Conservation (phyloP, 1,284 basidiomycete genomes). For the Pascua sp. region DNA sequence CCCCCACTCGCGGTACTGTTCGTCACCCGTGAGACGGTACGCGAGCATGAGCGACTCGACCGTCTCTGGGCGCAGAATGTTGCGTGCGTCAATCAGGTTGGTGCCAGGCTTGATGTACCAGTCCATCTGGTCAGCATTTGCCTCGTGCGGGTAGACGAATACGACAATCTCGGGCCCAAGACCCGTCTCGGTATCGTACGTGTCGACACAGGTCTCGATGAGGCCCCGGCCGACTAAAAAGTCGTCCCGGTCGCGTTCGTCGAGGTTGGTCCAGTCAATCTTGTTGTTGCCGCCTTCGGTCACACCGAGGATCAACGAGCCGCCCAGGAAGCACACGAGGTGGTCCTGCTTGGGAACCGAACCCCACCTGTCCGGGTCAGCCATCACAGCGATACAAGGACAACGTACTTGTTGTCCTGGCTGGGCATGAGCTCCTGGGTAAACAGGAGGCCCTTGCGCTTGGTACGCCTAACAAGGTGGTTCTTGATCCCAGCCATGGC, state of each 20-base stretch:
- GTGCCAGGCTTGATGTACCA: conserved; percentile 77
- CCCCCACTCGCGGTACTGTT: conserved; percentile 74
- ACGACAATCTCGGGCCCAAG: conserved; percentile 77
- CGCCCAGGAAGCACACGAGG: conserved; percentile 90
- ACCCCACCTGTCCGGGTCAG: conserved; percentile 59
- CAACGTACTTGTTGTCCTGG: conserved; percentile 37
- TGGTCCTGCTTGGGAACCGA: conserved; percentile 88
- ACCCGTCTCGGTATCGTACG: conserved; percentile 80
- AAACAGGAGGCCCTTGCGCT: conserved; percentile 62
- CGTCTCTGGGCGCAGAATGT: conserved; percentile 92
- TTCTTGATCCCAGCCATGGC: conserved; percentile 77
- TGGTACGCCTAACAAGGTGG: conserved; percentile 66
- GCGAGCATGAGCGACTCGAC: conserved; percentile 90
- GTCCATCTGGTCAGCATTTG: conserved; percentile 54
- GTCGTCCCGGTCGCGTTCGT: conserved; percentile 63
- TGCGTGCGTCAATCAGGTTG: conserved; percentile 72
- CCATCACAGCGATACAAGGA: not conserved
- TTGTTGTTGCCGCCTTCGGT: conserved; percentile 61
- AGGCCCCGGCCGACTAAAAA: conserved; percentile 78
- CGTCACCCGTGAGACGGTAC: conserved; percentile 75
- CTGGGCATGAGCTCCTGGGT: conserved; percentile 68
- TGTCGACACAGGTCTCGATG: conserved; percentile 80
- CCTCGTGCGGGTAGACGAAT: conserved; percentile 60
- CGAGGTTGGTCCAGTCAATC: conserved; percentile 46
- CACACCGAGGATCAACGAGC: conserved; percentile 84